Evolutionary conservation across 345 rosid genomes (phyloP), one percentile per base, ranked within the genome.

Genomic region (Camelina laxa): DNA sequence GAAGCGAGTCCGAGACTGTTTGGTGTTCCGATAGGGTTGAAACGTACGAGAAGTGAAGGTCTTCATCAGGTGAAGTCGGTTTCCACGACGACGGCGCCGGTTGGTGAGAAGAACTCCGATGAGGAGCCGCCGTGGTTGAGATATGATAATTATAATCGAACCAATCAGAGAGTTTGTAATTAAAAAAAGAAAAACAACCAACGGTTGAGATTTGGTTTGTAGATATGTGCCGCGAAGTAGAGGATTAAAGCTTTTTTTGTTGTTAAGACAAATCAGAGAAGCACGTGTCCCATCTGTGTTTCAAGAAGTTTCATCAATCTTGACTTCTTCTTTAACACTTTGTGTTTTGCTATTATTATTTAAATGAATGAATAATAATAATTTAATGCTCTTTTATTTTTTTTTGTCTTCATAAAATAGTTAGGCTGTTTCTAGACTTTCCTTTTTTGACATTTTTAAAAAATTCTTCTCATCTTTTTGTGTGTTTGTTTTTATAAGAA

Each of bases 21-120:
- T 54, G 96, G 97, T 17, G 91, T 92, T 36, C 74, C 88, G 9
- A 89, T 93, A 0, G 88, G 85, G 0, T 48, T 64, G 2, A 93
- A 93, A 81, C 91, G 97, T 8, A 74, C 81, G 69, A 87, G 85
- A 53, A 75, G 66, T 22, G 78, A 31, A 50, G 82, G 64, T 4
- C 30, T 27, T 27, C 30, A 54, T 56, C 68, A 33, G 56, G 63
- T 60, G 12, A 56, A 60, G 36, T 60, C 74, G 48, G 74, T 44
- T 58, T 70, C 83, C 79, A 33, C 12, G 59, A 9, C 39, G 39
- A 5, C 48, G 16, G 53, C 41, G 58, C 24, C 5, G 1, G 85
- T 80, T 80, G 82, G 83, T 51, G 74, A 73, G 59, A 88, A 84
- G 65, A 88, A 84, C 68, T 60, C 82, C 64, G 70, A 63, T 9